Evolutionary conservation across 768 basidiomycete species (phyloP).

Genomic region (Russula dissimulans): DNA sequence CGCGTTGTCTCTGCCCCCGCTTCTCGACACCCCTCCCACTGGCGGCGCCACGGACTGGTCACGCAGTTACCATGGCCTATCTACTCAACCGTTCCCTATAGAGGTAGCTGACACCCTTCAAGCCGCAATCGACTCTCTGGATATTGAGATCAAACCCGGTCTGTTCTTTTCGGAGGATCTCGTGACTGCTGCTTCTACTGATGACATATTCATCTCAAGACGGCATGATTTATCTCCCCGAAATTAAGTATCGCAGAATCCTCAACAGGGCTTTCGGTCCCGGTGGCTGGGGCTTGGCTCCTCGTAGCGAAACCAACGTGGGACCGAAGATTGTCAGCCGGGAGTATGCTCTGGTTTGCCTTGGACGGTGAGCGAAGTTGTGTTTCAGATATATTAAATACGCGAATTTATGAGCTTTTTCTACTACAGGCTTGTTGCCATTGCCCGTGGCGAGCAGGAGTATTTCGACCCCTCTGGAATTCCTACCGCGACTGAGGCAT

Average conservation of each 20-base stretch:
- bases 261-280: constrained; percentile 93
- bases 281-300: constrained; percentile 94
- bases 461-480: constrained; percentile 90
- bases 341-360: constrained; percentile 90
- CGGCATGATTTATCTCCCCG: constrained; percentile 89
- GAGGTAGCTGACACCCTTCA: constrained; percentile 66
- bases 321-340: constrained; percentile 80
- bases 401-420: not conserved
- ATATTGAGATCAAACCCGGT: constrained; percentile 96
- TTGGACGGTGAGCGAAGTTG: constrained; percentile 61
- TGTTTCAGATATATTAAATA: not conserved
- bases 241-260: constrained; percentile 91
- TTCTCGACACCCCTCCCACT: constrained; percentile 8
- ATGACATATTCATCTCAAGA: constrained; percentile 37
- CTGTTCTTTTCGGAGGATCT: constrained; percentile 21
- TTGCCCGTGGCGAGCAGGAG: constrained; percentile 92
- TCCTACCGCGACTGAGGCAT: constrained; percentile 88
- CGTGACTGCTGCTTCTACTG: not conserved
- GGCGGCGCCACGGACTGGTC: constrained; percentile 69
- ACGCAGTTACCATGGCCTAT: constrained; percentile 75
- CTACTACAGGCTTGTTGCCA: constrained; percentile 61
- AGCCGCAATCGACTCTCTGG: constrained; percentile 62
- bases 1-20: constrained; percentile 18
- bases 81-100: constrained; percentile 63
- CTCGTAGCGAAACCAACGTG: constrained; percentile 85